phyloP scores from a whole-genome alignment of 2,329 filamentous ascomycete species.

The Trematosphaeria pertusa region DNA sequence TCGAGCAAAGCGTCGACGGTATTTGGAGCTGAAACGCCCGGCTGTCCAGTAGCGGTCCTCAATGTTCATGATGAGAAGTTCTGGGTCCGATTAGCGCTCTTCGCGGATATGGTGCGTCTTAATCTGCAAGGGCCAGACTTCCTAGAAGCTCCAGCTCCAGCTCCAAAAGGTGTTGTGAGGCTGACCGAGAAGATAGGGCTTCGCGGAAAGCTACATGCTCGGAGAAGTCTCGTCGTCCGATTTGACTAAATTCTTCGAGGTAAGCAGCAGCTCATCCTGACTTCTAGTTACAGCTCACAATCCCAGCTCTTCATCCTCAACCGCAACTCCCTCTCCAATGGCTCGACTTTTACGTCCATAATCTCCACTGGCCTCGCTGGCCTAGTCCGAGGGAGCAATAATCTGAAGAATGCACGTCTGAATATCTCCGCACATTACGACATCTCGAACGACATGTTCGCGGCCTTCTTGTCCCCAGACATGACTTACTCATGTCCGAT shows the following conservation, averaged over 20 bases:
- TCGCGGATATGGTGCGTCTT: conserved; percentile 70
- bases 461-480: conserved; percentile 74
- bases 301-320: conserved; percentile 73
- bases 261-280: too few relatives aligned
- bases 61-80: conserved; percentile 70
- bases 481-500: conserved; percentile 80
- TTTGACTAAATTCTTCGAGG: conserved; percentile 72
- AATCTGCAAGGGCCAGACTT: not conserved
- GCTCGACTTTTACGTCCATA: conserved; percentile 67
- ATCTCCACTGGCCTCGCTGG: conserved; percentile 65
- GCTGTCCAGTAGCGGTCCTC: conserved; percentile 60
- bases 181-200: too few relatives aligned
- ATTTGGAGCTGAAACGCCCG: conserved; percentile 50
- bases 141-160: not conserved
- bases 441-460: conserved; percentile 78
- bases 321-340: conserved; percentile 68
- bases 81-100: conserved; percentile 72
- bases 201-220: conserved; percentile 76
- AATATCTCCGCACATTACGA: conserved; percentile 79
- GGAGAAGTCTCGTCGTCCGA: conserved; percentile 72
- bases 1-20: conserved; percentile 52
- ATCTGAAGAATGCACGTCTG: conserved; percentile 59
- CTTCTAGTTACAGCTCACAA: too few relatives aligned
- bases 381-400: conserved; percentile 57
- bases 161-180: too few relatives aligned